Evolutionary conservation across 495 filamentous ascomycete species (phyloP), one percentile per base, ranked within the genome.

Genomic region (Daldinia grandis): DNA sequence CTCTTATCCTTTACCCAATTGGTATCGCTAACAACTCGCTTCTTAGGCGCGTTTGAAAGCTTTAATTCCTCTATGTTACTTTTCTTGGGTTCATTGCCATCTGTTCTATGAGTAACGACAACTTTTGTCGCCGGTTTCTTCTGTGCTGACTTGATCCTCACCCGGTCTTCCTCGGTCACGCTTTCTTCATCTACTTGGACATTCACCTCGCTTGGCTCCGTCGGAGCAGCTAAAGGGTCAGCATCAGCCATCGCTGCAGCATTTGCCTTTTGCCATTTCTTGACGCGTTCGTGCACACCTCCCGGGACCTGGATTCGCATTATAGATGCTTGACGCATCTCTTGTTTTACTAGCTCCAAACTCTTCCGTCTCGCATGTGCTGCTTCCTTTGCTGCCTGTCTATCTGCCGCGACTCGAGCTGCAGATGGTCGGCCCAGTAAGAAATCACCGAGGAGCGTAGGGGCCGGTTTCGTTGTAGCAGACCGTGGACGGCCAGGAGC

Each of bases 21-120:
- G 40, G 89, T 88, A 78, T 95, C 92, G 71, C 92, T 93, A 21
- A 95, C 85, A 24, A 95, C 89, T 53, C 92, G 85, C 81, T 93
- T 95, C 71, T 89, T 88, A 5, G 92, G 92, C 19, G 78, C 69
- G 31, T 56, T 74, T 42, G 76, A 79, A 15, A 75, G 66, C 44
- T 59, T 72, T 14, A 71, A 53, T 7, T 76, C 70, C 6, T 60
- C 73, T 50, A 78, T 75, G 21, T 66, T 67, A 31, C 60, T 66
- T 35, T 75, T 70, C 55, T 76, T 63, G 12, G 49, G 33, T 15
- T 63, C 69, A 8, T 64, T 61, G 27, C 37, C 64, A 40, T 56
- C 69, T 9, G 55, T 69, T 38, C 58, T 58, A 25, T 42, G 51
- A n/a, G 51, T 28, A 8, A 50, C 7, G 3, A 57, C 74, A 30